These are phyloP conservation scores for Dentipellis sp. DNA, from an alignment of 768 basidiomycete genomes.

Conservation along the genomic window DNA sequence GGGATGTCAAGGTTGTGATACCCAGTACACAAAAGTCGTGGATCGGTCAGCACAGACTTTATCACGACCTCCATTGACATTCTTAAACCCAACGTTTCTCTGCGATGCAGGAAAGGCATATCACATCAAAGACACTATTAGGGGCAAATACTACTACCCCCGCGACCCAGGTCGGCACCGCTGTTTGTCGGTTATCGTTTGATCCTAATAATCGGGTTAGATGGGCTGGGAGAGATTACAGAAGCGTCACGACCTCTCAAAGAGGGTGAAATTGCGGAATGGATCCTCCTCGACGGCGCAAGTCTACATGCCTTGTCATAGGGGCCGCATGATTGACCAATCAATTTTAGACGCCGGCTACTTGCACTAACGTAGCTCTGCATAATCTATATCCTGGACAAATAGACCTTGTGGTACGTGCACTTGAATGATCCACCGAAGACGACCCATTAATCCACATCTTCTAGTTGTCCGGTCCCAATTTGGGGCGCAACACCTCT, in stretches of 20 bases:
- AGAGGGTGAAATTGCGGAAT: conserved; percentile 77
- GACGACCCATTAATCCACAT: conserved; percentile 1
- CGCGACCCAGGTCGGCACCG: conserved; percentile 35
- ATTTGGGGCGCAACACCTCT: conserved; percentile 79
- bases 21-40: conserved; percentile 81
- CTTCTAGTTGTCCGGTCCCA: conserved; percentile 72
- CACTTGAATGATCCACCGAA: conserved; percentile 10
- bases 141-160: conserved; percentile 73
- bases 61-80: neutral
- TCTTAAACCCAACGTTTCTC: neutral
- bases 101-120: conserved; percentile 58
- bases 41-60: conserved; percentile 49
- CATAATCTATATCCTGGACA: conserved; percentile 81
- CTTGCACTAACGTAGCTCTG: conserved; percentile 84
- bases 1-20: conserved; percentile 73
- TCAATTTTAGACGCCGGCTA: conserved; percentile 68
- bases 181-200: neutral
- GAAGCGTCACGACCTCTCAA: conserved; percentile 52
- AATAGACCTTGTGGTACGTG: conserved; percentile 80
- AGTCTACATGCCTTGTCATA: conserved; percentile 15
- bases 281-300: conserved; percentile 86
- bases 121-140: conserved; percentile 65
- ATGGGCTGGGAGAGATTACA: conserved; percentile 64
- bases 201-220: conserved; percentile 19
- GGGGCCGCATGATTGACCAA: neutral